Base-by-base conservation (phyloP, 257 asterid genomes). In the Euphrasia confusa region DNA sequence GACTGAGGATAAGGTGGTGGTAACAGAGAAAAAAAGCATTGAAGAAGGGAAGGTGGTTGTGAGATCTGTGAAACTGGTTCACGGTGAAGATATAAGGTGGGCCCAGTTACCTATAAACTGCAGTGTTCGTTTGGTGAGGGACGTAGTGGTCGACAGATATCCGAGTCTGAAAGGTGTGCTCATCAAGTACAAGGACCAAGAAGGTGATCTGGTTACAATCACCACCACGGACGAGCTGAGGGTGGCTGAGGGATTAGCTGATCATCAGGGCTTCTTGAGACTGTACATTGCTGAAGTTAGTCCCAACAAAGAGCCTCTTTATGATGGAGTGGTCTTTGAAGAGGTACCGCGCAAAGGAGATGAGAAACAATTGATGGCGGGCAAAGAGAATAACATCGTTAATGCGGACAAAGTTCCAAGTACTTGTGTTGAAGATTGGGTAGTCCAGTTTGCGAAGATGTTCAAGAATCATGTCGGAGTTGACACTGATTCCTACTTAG, bases 171-270 rank as follows among this genome's bases (percentile, higher is more conserved):
- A 80, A 75, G 98, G 94, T 13, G 94, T 80, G 64, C 88, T 90
- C 58, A 81, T 90, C 68, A 90, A 90, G 83, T 88, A 88, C 37
- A 85, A 79, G 79, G 98, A 90, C 75, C 89, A 79, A 69, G 98
- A 90, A 67, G 96, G 98, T 32, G 98, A 90, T 70, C 75, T 90
- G 81, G 81, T 90, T 54, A 90, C 98, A 24, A 84, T 90, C 77
- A 90, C 96, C 4, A 88, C 87, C 1, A 80, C 82, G 58, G 95
- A 88, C 58, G 98, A 90, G 86, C 84, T 90, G 66, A 80, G 98
- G 80, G 66, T 81, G 67, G 98, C 90, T 32, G 96, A 90, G 82
- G 75, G 79, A 63, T 78, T 81, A 55, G 95, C 84, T 55, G 94
- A 77, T 65, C 77, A 82, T 80, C 86, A 75, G 66, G 90, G 92